Base-by-base conservation (phyloP, 345 rosid genomes). In the Gossypium raimondii region DNA sequence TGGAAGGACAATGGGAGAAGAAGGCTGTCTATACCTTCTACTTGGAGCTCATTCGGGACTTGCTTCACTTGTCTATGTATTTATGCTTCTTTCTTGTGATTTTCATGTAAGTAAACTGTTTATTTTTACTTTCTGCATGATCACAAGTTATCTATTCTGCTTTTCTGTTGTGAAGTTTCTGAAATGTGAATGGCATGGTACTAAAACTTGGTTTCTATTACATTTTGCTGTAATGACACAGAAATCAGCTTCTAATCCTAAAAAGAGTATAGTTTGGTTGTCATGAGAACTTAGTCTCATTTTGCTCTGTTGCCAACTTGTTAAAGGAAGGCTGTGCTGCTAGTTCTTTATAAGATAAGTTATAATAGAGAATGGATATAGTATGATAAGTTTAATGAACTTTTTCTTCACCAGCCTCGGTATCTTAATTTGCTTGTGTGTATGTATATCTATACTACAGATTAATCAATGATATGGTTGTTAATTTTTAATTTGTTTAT, bases 1-100 rank as follows among this genome's bases (percentile, higher is more conserved):
- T 84, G 93, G 98, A 94, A 81, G 98, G 98, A 67, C 98, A 94
- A 79, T 94, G 98, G 98, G 98, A 94, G 81, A 84, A 70, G 72
- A 94, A 88, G 82, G 91, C 97, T 75, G 90, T 94, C 50, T 94
- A 88, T 73, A 94, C 97, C 73, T 94, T 94, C 82, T 94, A 92
- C 82, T 78, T 94, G 89, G 98, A 94, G 82, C 97, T 94, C 75
- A 79, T 94, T 12, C 92, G 91, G 11, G 98, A 94, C 86, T 83
- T 94, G 90, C 97, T 94, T 77, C 98, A 94, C 86, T 83, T 94
- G 83, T 92, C 93, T 18, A 86, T 90, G 97, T 94, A 94, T 80
- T 78, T 94, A 48, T 92, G 98, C 92, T 94, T 94, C 92, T 94
- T 94, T 84, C 88, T 94, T 50, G 93, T 87, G 81, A 94, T 94